phyloP scores from a whole-genome alignment of 179 eudicot species.

The Nepenthes alata region DNA sequence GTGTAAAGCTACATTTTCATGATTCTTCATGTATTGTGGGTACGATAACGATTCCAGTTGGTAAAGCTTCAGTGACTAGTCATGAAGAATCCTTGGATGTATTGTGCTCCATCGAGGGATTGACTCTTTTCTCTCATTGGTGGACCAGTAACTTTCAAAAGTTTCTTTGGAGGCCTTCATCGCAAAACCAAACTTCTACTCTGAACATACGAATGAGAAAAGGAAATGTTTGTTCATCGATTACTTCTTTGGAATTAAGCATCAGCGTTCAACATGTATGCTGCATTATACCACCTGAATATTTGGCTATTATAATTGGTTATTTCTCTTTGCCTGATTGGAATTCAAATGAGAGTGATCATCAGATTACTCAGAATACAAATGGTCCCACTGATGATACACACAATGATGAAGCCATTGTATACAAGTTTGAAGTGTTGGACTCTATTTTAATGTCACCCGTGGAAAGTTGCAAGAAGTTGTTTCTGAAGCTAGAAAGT shows the following conservation, averaged over 20 bases:
- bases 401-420: constrained; percentile 12
- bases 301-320: constrained; percentile 64
- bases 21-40: constrained; percentile 61
- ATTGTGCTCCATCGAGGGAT: constrained; percentile 56
- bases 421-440: constrained; percentile 54
- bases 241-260: constrained; percentile 45
- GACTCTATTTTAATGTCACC: constrained; percentile 55
- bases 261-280: constrained; percentile 69
- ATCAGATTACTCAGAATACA: constrained; percentile 9
- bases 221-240: constrained; percentile 13
- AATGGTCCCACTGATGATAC: constrained; percentile 11
- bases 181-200: constrained; percentile 34
- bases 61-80: constrained; percentile 35
- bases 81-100: constrained; percentile 44
- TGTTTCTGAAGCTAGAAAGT: constrained; percentile 51
- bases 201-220: constrained; percentile 52
- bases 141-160: constrained; percentile 36
- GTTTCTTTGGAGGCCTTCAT: constrained; percentile 70
- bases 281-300: constrained; percentile 71
- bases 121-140: constrained; percentile 49
- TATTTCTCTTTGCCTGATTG: constrained; percentile 78
- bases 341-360: constrained; percentile 22
- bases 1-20: constrained; percentile 58
- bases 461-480: constrained; percentile 27
- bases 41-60: constrained; percentile 44